Evolutionary conservation across 2,329 filamentous ascomycete species (phyloP), one percentile per base, ranked within the genome.

Genomic region (Cryoendolithus antarcticus): DNA sequence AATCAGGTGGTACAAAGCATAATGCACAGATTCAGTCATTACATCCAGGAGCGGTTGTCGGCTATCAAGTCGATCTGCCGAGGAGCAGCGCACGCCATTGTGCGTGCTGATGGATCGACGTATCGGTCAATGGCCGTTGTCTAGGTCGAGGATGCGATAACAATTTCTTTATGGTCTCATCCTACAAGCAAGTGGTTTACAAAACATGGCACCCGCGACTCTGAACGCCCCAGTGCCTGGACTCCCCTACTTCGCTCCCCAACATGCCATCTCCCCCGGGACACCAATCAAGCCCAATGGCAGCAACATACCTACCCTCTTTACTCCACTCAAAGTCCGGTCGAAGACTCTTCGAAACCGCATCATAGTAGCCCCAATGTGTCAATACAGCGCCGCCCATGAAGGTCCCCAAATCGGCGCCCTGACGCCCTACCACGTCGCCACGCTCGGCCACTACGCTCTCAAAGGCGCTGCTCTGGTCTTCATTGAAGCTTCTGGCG

Each of bases 401-500:
- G 35, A 44, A 5, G 63, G 63, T 1, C 58, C 60, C 3, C 34
- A 54, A 21, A 60, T 55, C 4, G 77, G 88, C 32, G 80, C 88
- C 58, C 64, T 80, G 43, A 86, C 82, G 73, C 82, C 56, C 10
- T 94, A 78, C 72, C 86, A 94, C 57, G 66, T 93, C 38, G 77
- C 85, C 28, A 86, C 93, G 54, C 68, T 89, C 10, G 84, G 86
- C 41, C 78, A 84, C 45, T 86, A 86, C 48, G 73, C 83, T n/a
- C 69, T 80, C 39, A 77, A 81, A 45, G 86, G 86, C 10, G 78
- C 82, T 0, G 80, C 75, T 1, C 66, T 93, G 9, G 66, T 80
- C 35, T 74, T 88, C 44, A 70, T 88, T 42, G 88, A 94, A 64
- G 85, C 86, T 28, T 85, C 82, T 0, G 69, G 77, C 21, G 82